A percentile compares a stretch with the other conserved stretches of the same genome.
Conservation (phyloP, 1,284 basidiomycete genomes). For the Kwoniella shivajii region DNA sequence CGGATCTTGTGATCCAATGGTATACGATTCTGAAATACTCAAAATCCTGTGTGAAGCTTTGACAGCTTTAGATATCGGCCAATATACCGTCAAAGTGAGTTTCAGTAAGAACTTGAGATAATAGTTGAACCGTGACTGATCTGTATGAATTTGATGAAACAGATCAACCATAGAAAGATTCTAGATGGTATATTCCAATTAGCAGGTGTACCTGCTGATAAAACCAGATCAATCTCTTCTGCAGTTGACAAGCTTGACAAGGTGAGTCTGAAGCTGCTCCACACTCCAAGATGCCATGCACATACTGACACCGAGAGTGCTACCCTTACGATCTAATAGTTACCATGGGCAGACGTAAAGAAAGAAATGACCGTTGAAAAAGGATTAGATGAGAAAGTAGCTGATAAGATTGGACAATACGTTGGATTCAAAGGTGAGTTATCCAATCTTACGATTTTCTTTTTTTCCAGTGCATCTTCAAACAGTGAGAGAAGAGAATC, state of each 20-base stretch:
- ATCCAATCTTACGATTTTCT: too few relatives aligned
- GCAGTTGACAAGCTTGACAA: conserved; percentile 99
- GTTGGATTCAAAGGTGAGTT: conserved; percentile 85
- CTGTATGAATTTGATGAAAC: not conserved
- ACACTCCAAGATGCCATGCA: too few relatives aligned
- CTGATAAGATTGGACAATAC: conserved; percentile 95
- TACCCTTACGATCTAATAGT: conserved; percentile 55
- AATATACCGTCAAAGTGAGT: conserved; percentile 87
- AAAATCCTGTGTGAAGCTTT: conserved; percentile 81
- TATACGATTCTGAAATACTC: conserved; percentile 92
- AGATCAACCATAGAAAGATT: conserved; percentile 96
- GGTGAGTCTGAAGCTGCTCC: conserved; percentile 59
- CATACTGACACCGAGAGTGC: too few relatives aligned
- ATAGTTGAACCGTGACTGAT: not conserved
- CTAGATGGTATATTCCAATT: conserved; percentile 96
- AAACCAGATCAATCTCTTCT: conserved; percentile 91
- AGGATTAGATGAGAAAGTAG: conserved; percentile 77
- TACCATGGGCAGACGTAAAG: conserved; percentile 88
- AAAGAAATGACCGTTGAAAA: conserved; percentile 97
- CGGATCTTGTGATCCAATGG: conserved; percentile 93
- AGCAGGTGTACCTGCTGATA: conserved; percentile 89
- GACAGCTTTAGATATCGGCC: conserved; percentile 81
- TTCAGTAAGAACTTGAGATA: not conserved
- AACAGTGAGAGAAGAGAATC: not conserved
- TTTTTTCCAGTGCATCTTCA: not conserved